Conservation (phyloP, 2,329 filamentous ascomycete species). For the Venturia pyrina region DNA sequence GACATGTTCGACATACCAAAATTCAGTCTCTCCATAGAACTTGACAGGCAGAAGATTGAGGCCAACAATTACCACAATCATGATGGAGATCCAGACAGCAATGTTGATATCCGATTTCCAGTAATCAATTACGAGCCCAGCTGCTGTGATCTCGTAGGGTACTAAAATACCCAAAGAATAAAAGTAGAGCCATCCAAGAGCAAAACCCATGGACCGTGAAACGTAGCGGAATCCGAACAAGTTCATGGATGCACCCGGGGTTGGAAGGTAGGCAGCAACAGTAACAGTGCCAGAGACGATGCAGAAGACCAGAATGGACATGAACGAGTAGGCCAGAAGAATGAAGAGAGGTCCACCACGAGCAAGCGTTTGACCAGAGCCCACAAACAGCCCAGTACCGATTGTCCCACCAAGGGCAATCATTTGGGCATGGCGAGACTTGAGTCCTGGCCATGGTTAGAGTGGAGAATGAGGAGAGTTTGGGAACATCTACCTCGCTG, state of each 20-base stretch:
- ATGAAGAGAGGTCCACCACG: conserved; percentile 33
- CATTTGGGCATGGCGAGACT: conserved; percentile 48
- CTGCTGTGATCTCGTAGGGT: conserved; percentile 74
- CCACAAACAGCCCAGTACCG: conserved; percentile 34
- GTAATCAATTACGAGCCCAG: conserved; percentile 67
- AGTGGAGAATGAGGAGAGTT: too few relatives aligned
- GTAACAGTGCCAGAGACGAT: conserved; percentile 39
- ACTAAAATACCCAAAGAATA: conserved; percentile 62
- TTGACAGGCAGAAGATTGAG: conserved; percentile 48
- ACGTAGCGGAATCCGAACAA: conserved; percentile 39
- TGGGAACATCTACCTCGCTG: conserved; percentile 21
- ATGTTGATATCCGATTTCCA: conserved; percentile 58
- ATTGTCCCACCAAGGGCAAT: conserved; percentile 67
- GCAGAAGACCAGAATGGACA: conserved; percentile 35
- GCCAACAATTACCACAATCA: conserved; percentile 31
- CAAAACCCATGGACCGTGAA: conserved; percentile 34
- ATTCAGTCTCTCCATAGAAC: conserved; percentile 40
- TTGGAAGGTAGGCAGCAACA: conserved; percentile 52
- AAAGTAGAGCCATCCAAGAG: conserved; percentile 40
- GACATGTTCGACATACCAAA: conserved; percentile 34
- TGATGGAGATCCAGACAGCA: conserved; percentile 64
- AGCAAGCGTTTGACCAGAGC: conserved; percentile 27
- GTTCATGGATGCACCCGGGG: conserved; percentile 43
- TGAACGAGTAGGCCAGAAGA: conserved; percentile 34
- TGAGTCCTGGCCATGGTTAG: conserved; percentile 29